Evolutionary conservation across 169 alveolate species (phyloP).

Genomic region (Cardiosporidium cionae): DNA sequence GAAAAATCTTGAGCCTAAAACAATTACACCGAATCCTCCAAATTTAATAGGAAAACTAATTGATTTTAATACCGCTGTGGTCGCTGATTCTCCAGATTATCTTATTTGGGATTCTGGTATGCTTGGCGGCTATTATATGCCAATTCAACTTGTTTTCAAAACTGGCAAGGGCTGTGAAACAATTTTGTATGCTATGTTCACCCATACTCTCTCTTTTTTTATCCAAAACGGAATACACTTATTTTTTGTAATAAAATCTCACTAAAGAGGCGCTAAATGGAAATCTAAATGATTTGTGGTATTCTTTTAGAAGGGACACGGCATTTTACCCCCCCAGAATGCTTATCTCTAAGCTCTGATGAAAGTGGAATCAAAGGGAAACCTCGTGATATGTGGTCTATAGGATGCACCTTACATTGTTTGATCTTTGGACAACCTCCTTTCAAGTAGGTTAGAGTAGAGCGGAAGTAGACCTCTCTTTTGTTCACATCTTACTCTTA

Average conservation of each 20-base stretch:
- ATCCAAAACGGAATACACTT: no score
- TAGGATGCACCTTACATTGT: not conserved
- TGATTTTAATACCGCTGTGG: not conserved
- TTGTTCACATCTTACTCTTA: not conserved
- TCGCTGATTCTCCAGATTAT: not conserved
- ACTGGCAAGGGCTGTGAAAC: not conserved
- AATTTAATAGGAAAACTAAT: not conserved
- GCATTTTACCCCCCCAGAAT: not conserved
- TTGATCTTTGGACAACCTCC: not conserved
- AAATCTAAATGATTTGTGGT: no score
- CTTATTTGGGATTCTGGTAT: not conserved
- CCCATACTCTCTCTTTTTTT: not conserved
- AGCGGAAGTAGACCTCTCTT: not conserved
- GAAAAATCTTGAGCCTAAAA: no score
- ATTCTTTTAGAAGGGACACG: no score
- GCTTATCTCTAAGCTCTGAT: not conserved
- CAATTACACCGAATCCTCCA: no score
- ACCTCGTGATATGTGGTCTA: not conserved
- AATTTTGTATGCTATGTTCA: not conserved
- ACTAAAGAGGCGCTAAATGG: no score
- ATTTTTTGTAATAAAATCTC: no score
- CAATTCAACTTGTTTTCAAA: not conserved
- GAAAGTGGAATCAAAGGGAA: not conserved
- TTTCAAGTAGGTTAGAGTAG: not conserved
- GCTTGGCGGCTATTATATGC: no score